Evolutionary conservation across 2,329 filamentous ascomycete species (phyloP).

Genomic region (Stylonectria norvegica): DNA sequence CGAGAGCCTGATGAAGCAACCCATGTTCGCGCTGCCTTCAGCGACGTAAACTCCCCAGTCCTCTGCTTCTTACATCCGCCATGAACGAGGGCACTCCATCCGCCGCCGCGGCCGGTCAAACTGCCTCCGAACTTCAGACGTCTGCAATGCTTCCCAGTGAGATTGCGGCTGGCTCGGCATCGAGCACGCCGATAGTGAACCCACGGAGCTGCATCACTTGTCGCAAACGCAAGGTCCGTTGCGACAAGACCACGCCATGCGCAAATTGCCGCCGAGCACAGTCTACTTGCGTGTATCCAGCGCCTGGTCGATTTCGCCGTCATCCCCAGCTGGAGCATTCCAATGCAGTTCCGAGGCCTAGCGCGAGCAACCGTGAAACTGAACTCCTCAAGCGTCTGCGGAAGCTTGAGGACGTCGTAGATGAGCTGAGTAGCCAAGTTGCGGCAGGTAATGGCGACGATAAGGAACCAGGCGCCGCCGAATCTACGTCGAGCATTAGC

Average conservation of each 20-base stretch:
- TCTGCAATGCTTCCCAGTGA: background rate
- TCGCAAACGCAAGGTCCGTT: conserved; percentile 63
- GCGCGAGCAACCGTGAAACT: conserved; percentile 56
- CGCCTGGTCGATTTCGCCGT: conserved; percentile 67
- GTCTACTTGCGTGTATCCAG: conserved; percentile 70
- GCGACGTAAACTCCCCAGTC: background rate
- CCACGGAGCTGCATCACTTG: conserved; percentile 48
- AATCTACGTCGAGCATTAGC: conserved; percentile 3
- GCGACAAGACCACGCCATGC: conserved; percentile 73
- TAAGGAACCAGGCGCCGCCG: background rate
- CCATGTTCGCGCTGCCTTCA: background rate
- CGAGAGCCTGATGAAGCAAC: too few relatives aligned
- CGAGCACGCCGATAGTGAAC: conserved; percentile 34
- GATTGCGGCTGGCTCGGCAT: conserved; percentile 19
- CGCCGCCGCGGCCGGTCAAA: background rate
- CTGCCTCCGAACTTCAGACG: background rate
- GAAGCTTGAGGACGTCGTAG: conserved; percentile 71
- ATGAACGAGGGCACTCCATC: background rate
- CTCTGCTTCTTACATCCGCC: background rate
- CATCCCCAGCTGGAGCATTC: conserved; percentile 61
- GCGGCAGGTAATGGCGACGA: background rate
- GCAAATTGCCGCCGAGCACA: conserved; percentile 67
- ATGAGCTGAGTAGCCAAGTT: conserved; percentile 62
- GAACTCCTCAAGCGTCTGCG: conserved; percentile 68
- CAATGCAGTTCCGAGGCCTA: conserved; percentile 50